Percentiles rank a stretch among this genome's conserved stretches.
phyloP scores from a whole-genome alignment of 2,329 filamentous ascomycete species.

The Acrodontium crateriforme region DNA sequence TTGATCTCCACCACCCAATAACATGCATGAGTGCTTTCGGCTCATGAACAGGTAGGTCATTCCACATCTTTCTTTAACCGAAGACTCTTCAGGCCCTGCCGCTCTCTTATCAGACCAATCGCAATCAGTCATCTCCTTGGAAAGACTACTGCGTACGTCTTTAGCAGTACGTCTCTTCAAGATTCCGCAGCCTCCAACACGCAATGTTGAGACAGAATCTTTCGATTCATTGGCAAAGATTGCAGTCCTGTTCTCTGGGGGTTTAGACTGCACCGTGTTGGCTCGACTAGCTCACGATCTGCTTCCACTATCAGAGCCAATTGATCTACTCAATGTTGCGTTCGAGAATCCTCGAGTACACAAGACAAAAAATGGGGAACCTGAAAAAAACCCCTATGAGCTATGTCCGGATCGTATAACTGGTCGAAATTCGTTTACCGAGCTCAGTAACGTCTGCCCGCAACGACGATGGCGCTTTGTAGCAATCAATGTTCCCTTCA shows the following conservation, averaged over 20 bases:
- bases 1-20: constrained; percentile 3
- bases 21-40: constrained; percentile 6
- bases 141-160: constrained; percentile 14
- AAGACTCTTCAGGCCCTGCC: constrained; percentile 3
- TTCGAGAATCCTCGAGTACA: constrained; percentile 79
- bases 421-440: constrained; percentile 63
- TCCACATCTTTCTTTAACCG: constrained; percentile 17
- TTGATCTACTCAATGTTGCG: constrained; percentile 89
- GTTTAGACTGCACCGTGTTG: constrained; percentile 80
- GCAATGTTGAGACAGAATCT: constrained; percentile 1
- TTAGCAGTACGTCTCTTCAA: constrained; percentile 35
- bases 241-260: constrained; percentile 83
- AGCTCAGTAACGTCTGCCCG: constrained; percentile 57
- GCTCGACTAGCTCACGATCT: constrained; percentile 69
- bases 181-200: constrained; percentile 39
- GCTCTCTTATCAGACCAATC: constrained; percentile 10
- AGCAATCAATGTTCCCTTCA: constrained; percentile 69
- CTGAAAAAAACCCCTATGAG: constrained; percentile 47
- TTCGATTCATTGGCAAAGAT: constrained; percentile 36
- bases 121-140: constrained; percentile 11
- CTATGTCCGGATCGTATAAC: constrained; percentile 82
- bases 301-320: constrained; percentile 50
- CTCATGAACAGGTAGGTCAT: constrained; percentile 23
- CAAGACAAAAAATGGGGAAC: constrained; percentile 16
- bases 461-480: constrained; percentile 70